Evolutionary conservation across 192 early-diverging fungal genomes (phyloP), one percentile per base, ranked within the genome.

Genomic region (Backusella sp.): DNA sequence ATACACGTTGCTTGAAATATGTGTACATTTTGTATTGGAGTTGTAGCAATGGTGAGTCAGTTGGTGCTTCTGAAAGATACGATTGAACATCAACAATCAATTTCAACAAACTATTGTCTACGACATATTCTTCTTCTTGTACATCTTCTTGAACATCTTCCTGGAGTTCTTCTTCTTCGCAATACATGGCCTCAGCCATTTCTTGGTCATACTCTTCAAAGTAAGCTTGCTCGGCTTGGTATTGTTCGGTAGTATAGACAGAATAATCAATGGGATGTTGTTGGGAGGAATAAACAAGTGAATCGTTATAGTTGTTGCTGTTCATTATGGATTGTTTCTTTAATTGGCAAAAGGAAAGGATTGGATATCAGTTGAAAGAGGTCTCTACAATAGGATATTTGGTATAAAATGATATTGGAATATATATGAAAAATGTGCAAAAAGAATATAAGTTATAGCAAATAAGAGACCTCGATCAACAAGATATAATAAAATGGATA

Each of bases 1-100:
- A 72, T 28, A 69, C 76, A 67, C 80, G 72, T n/a, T 77, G 80
- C 56, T 75, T 81, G 68, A 81, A 76, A 49, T 81, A 81, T 35
- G 69, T 77, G 41, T 81, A 81, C 80, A 81, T 81, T 66, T 81
- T 81, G 69, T 81, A 81, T 66, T 81, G 80, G 11, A 81, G 72
- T 12, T 77, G 69, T 4, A 81, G 56, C n/a, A 81, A 42, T 6
- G 80, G 80, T 68, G 80, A 77, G 32, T 77, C 80, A 44, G 49
- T 71, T 36, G 66, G 66, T n/a, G 73, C 32, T 36, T 81, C 80
- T 26, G 76, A 42, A n/a, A 81, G 66, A 53, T 81, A 81, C 12
- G 76, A 77, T 59, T 81, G 80, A 17, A 81, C 80, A 41, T 76
- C 80, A 37, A 81, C 80, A 26, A 81, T 73, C 35, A 81, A 53